Conservation (phyloP, 148 eudicot genomes). For the Pharnaceum exiguum region DNA sequence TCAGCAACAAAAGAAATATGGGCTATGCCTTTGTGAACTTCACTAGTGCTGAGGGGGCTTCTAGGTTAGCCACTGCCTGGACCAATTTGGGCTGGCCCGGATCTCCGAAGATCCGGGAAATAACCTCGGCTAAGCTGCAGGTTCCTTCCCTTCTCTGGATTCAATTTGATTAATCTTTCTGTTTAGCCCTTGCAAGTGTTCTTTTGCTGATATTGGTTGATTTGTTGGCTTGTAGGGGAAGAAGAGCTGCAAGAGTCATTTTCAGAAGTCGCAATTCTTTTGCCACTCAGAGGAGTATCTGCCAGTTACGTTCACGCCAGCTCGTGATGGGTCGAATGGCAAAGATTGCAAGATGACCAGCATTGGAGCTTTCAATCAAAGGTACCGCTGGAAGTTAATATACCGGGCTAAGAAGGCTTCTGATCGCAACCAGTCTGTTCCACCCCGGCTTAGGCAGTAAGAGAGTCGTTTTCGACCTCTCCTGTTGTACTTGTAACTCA, state of each 20-base stretch:
- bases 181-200: neutral
- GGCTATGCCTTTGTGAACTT: slow-evolving; percentile 23
- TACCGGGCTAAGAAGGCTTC: no score
- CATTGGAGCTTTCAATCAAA: slow-evolving; percentile 1
- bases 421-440: neutral
- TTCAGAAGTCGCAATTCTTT: neutral
- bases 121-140: slow-evolving; percentile 13
- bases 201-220: neutral
- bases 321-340: slow-evolving; percentile 14
- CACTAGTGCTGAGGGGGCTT: slow-evolving; percentile 7
- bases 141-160: neutral
- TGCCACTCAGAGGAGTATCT: slow-evolving; percentile 8
- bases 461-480: neutral
- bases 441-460: slow-evolving; percentile 5
- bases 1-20: slow-evolving; percentile 6
- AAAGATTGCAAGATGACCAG: neutral
- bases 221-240: slow-evolving; percentile 4
- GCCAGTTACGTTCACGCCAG: slow-evolving; percentile 17
- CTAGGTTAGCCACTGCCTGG: slow-evolving; percentile 2
- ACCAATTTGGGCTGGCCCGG: slow-evolving; percentile 3
- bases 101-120: neutral
- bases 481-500: no score
- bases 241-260: slow-evolving; percentile 1
- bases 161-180: no score
- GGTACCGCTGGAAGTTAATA: neutral